These are phyloP conservation scores for Xerophyta viscosa DNA, from an alignment of 106 monocot genomes.

Conservation along the genomic window DNA sequence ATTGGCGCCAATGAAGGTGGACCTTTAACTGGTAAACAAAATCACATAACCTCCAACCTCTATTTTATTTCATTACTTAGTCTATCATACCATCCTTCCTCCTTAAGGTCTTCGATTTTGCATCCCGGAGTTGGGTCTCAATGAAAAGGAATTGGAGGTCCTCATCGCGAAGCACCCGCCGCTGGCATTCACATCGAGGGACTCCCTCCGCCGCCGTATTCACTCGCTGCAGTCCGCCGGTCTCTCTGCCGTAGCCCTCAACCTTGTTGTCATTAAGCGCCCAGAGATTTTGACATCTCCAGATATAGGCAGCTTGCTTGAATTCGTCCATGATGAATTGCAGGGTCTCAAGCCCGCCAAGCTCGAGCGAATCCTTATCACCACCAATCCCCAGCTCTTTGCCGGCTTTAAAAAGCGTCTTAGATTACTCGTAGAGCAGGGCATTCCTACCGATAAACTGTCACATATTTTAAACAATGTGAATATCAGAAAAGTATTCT, in stretches of 20 bases:
- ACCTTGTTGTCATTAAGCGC: slow-evolving; percentile 14
- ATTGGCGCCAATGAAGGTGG: background rate
- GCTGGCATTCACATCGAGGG: slow-evolving; percentile 5
- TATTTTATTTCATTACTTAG: background rate
- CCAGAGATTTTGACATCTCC: slow-evolving; percentile 35
- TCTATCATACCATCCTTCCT: background rate
- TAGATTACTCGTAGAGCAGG: slow-evolving; percentile 20
- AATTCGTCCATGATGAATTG: slow-evolving; percentile 14
- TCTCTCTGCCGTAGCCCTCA: slow-evolving; percentile 14
- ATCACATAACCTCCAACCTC: background rate
- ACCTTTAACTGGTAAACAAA: background rate
- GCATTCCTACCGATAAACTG: slow-evolving; percentile 40
- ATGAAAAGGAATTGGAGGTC: slow-evolving; percentile 14
- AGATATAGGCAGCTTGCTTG: slow-evolving; percentile 19
- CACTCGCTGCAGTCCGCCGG: slow-evolving; percentile 20
- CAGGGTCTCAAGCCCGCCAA: slow-evolving; percentile 24
- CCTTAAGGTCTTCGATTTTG: background rate
- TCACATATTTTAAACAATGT: slow-evolving; percentile 33
- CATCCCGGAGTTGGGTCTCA: slow-evolving; percentile 17
- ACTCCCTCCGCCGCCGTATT: slow-evolving; percentile 29
- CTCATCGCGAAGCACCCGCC: slow-evolving; percentile 20
- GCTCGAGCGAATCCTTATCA: slow-evolving; percentile 36
- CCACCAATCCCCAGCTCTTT: slow-evolving; percentile 11
- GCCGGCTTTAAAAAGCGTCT: slow-evolving; percentile 10
- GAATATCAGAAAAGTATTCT: slow-evolving; percentile 44